Evolutionary conservation across 371 early-diverging fungal genomes (phyloP).

Genomic region (Mucor piriformis): DNA sequence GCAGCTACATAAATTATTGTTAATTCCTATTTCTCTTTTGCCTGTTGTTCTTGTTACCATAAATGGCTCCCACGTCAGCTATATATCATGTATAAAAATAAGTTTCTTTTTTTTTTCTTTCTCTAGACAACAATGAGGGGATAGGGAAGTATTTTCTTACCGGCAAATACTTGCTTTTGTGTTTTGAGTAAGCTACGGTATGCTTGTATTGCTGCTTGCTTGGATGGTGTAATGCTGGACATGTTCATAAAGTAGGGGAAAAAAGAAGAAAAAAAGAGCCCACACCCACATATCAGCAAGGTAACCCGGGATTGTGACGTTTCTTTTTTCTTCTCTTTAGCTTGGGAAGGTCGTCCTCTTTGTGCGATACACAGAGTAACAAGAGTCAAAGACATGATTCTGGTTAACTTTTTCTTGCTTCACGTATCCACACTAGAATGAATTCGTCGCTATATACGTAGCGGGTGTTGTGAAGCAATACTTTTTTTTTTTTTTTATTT

Average conservation of each 20-base stretch:
- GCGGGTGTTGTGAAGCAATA: too few relatives aligned
- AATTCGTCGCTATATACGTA: too few relatives aligned
- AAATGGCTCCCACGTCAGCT: slow-evolving; percentile 42
- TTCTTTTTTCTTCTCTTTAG: not conserved
- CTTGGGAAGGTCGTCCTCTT: too few relatives aligned
- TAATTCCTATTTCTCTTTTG: not conserved
- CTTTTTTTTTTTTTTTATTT: too few relatives aligned
- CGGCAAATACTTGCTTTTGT: slow-evolving; percentile 45
- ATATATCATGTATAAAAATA: not conserved
- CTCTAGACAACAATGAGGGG: too few relatives aligned
- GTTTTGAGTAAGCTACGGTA: slow-evolving; percentile 45
- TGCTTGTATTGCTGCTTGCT: slow-evolving; percentile 45
- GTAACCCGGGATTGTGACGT: slow-evolving; percentile 3
- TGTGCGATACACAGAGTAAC: too few relatives aligned
- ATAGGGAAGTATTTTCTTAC: slow-evolving; percentile 22
- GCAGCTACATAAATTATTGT: slow-evolving; percentile 32
- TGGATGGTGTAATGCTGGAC: slow-evolving; percentile 28
- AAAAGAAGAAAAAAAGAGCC: slow-evolving; percentile 6
- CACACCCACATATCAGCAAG: not conserved
- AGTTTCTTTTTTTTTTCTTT: not conserved
- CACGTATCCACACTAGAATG: too few relatives aligned
- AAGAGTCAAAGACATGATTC: too few relatives aligned
- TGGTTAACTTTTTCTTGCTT: too few relatives aligned
- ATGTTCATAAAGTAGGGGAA: not conserved
- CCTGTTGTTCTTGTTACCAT: slow-evolving; percentile 23